These are phyloP conservation scores for Thraustochytrium sp. DNA, from an alignment of 352 stramenopile species.

Conservation along the genomic window DNA sequence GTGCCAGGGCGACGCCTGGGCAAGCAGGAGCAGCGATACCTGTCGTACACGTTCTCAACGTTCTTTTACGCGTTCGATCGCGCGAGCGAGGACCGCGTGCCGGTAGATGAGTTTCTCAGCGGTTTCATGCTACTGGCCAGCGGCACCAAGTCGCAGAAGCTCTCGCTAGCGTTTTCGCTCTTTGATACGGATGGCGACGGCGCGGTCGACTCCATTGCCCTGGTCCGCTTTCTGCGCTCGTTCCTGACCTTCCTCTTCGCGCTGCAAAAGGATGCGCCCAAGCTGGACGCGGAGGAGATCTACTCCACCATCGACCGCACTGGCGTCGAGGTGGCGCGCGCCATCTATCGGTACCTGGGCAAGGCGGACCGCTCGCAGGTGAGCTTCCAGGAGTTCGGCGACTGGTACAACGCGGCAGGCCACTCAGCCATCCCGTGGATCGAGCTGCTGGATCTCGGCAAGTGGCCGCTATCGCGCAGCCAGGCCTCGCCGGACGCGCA, in stretches of 20 bases:
- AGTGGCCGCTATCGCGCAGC: no score
- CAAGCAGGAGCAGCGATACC: slow-evolving; percentile 26
- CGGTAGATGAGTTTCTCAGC: slow-evolving; percentile 73
- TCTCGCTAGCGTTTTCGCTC: slow-evolving; percentile 68
- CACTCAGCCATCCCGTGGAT: slow-evolving; percentile 91
- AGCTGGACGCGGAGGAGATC: slow-evolving; percentile 46
- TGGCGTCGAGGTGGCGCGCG: slow-evolving; percentile 73
- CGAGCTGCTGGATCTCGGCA: slow-evolving; percentile 87
- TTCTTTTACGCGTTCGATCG: slow-evolving; percentile 43
- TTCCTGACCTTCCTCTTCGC: slow-evolving; percentile 89
- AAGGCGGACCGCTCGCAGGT: slow-evolving; percentile 69
- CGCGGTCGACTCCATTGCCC: slow-evolving; percentile 76
- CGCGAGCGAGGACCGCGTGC: background rate
- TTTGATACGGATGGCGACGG: slow-evolving; percentile 83
- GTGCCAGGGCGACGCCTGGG: background rate
- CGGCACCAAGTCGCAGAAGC: slow-evolving; percentile 90
- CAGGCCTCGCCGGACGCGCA: no score
- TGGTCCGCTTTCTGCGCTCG: slow-evolving; percentile 83
- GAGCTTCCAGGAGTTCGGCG: slow-evolving; percentile 86
- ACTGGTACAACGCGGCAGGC: slow-evolving; percentile 88
- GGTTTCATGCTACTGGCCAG: slow-evolving; percentile 85
- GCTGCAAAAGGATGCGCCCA: slow-evolving; percentile 70
- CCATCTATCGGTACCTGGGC: slow-evolving; percentile 62
- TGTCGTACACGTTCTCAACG: slow-evolving; percentile 13
- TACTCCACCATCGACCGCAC: slow-evolving; percentile 65